Percentiles rank a stretch among this genome's conserved stretches.
These are phyloP conservation scores for Triglochin maritima DNA, from an alignment of 106 monocot genomes.

Conservation along the genomic window DNA sequence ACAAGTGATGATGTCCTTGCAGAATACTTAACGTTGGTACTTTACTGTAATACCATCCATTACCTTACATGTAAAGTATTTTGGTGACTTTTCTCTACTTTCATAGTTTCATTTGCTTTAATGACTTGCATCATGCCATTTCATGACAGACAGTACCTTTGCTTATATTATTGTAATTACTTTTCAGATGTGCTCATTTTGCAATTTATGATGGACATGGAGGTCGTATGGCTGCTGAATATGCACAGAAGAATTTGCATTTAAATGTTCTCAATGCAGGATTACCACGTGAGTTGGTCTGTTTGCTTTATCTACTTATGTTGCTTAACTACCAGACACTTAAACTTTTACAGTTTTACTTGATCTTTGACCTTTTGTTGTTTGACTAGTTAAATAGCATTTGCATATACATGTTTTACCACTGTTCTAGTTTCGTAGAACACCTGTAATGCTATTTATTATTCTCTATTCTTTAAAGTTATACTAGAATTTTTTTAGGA, in stretches of 20 bases:
- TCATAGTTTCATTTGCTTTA: not conserved
- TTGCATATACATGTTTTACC: no score
- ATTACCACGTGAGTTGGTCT: slow-evolving; percentile 99
- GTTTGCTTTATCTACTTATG: slow-evolving; percentile 38
- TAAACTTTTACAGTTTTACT: not conserved
- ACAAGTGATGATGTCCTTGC: no score
- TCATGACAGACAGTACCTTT: not conserved
- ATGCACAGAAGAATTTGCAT: slow-evolving; percentile 62
- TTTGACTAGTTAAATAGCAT: no score
- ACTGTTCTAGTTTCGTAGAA: no score
- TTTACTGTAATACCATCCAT: no score
- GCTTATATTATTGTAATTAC: not conserved
- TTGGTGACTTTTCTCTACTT: no score
- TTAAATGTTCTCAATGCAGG: slow-evolving; percentile 78
- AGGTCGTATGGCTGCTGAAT: slow-evolving; percentile 76
- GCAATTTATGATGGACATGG: slow-evolving; percentile 95
- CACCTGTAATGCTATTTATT: no score
- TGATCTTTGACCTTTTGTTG: no score
- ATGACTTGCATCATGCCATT: not conserved
- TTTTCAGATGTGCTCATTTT: slow-evolving; percentile 80
- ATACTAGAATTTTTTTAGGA: no score
- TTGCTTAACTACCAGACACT: not conserved
- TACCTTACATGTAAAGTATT: no score
- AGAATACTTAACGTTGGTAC: no score
- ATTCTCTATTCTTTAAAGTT: no score